phyloP scores from a whole-genome alignment of 208 protist species.

The Crithidia thermophila region DNA sequence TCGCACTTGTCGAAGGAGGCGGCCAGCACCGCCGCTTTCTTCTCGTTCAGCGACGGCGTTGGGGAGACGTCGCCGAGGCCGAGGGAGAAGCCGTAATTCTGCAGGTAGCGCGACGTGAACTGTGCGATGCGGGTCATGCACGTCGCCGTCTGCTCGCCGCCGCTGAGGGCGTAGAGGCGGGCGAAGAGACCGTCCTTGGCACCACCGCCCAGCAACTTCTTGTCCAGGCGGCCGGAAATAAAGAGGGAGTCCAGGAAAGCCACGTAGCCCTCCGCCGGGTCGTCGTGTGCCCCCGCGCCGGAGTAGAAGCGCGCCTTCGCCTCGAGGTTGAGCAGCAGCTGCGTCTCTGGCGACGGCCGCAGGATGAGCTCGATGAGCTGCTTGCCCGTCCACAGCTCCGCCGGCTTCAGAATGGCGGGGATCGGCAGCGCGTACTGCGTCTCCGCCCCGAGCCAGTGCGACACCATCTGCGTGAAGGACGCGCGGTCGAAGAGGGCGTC shows the following conservation, averaged over 20 bases:
- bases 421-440: constrained; percentile 94
- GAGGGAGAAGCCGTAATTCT: constrained; percentile 99
- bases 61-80: constrained; percentile 98
- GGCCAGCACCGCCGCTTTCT: constrained; percentile 94
- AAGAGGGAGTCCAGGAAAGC: constrained; percentile 94
- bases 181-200: constrained; percentile 97
- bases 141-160: constrained; percentile 82
- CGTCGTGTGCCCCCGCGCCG: constrained; percentile 63
- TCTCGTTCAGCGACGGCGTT: constrained; percentile 73
- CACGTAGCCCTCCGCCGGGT: constrained; percentile 94
- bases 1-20: constrained; percentile 94
- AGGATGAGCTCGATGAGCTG: constrained; percentile 97
- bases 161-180: constrained; percentile 90
- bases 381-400: constrained; percentile 99
- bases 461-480: constrained; percentile 89
- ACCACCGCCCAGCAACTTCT: constrained; percentile 95
- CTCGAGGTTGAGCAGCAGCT: constrained; percentile 92
- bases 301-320: constrained; percentile 92
- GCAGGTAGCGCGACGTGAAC: constrained; percentile 93
- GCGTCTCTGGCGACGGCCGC: constrained; percentile 48
- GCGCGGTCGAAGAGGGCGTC: constrained; percentile 97
- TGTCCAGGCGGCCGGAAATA: constrained; percentile 97
- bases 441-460: constrained; percentile 83
- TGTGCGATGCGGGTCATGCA: constrained; percentile 97
- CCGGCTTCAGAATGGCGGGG: constrained; percentile 97